Evolutionary conservation across 1,139 yeast species (phyloP), one percentile per base, ranked within the genome.

Genomic region (Nematodospora anomalae): DNA sequence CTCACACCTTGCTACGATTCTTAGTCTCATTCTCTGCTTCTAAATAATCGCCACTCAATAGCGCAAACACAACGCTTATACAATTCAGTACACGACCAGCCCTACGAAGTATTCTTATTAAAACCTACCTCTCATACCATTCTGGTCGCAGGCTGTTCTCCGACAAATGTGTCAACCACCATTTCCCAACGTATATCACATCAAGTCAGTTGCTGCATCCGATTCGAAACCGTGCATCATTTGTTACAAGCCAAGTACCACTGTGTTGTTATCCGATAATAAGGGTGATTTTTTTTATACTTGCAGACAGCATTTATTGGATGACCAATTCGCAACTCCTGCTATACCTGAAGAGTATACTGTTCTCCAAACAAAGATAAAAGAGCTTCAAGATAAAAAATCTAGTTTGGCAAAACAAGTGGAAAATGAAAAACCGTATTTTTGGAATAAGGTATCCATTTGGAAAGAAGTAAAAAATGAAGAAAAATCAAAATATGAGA

Each of bases 281-380:
- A 58, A 71, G 49, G 62, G 67, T 3, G 92, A 84, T 54, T 83
- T 80, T 67, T 81, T 86, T 54, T 84, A 83, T 53, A 67, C 77
- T 1, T 86, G 95, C 54, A 74, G 71, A 16, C 49, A 67, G n/a
- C 95, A 85, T 58, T 57, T 85, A 32, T 58, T 57, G 12, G 94
- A 85, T 50, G 57, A 68, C 1, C 67, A 71, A n/a, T 84, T 84
- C 58, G 88, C 85, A 3, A 57, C 60, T 2, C 79, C 85, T 0
- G 50, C 72, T 2, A 62, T 66, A 26, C 72, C 71, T 8, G 63
- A 68, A 2, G 79, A 67, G 7, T 81, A 78, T 44, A 52, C 60
- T 4, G 65, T 61, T 3, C 69, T 80, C 4, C 52, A 67, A 18
- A 52, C 51, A n/a, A 56, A 64, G 39, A 62, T 71, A 37, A 58